Base-by-base conservation (phyloP, 2,329 filamentous ascomycete species). In the Mycosphaerella arachidis region DNA sequence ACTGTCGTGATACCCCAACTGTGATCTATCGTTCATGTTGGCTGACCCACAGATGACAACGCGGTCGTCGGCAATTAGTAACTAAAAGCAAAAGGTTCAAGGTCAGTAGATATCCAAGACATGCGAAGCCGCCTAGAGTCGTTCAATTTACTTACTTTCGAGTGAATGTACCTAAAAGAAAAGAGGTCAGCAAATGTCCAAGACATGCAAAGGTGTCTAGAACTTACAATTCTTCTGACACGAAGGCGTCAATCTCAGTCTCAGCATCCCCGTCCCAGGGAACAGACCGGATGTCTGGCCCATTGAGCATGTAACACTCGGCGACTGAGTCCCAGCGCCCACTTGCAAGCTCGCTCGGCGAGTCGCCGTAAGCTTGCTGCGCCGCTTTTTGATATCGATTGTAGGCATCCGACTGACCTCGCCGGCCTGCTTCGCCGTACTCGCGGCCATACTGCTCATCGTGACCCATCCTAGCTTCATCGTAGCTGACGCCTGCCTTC, bases 1-100 rank as follows among this genome's bases (percentile, higher is more conserved):
- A 0, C 87, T 91, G 76, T 96, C 92, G 75, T 94, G 91, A 59
- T 85, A 82, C 37, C 91, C 91, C 4, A 95, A 83, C 77, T 96
- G 90, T 3, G 88, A 92, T 57, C 85, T 80, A 67, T 87, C 86
- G 67, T 89, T 88, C 68, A 89, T 78, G 67, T 89, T 88, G 27
- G 85, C 85, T 57, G 83, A 91, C 63, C 92, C 91, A 72, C 89
- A 92, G 65, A 96, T 92, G 59, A 91, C 89, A 53, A 89, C 81
- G 7, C 84, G 82, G 72, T 96, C 92, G 70, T 96, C 91, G 48
- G 88, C 90, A 61, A 96, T 94, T 60, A 91, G 81, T 20, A 90
- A 77, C 78, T 91, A 90, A 71, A 81, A 84, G 76, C 86, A 24
- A 24, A 24, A 24, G 24, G 24, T 24, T 24, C 24, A 24, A 24